Conservation (phyloP, 1,284 basidiomycete species). For the Earliella scabrosa region DNA sequence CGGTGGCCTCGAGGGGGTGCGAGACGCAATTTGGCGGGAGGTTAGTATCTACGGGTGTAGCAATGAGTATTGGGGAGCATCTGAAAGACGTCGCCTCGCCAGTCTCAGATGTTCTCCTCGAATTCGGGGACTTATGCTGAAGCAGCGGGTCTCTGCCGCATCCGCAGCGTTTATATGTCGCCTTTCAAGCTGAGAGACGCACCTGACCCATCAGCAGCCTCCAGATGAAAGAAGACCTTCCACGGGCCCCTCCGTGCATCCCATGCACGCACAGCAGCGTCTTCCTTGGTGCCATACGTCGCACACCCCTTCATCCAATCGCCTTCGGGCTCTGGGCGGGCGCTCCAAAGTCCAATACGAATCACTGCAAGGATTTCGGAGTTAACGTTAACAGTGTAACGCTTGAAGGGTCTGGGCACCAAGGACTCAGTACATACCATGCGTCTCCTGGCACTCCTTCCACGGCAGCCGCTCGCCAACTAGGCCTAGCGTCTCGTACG, state of each 20-base stretch:
- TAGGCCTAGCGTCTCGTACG: conserved; percentile 62
- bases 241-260: conserved; percentile 40
- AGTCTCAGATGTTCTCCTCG: too few relatives aligned
- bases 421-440: too few relatives aligned
- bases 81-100: too few relatives aligned
- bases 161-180: too few relatives aligned
- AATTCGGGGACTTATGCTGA: too few relatives aligned
- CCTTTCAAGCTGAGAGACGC: too few relatives aligned
- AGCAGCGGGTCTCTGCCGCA: too few relatives aligned
- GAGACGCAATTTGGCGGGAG: background rate
- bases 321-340: conserved; percentile 34
- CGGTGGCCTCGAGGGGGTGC: background rate
- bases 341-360: too few relatives aligned
- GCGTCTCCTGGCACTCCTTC: conserved; percentile 43
- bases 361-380: conserved; percentile 9
- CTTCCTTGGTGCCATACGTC: conserved; percentile 37
- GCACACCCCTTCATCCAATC: conserved; percentile 30
- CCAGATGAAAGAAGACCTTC: conserved; percentile 44
- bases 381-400: too few relatives aligned
- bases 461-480: conserved; percentile 52
- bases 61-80: background rate
- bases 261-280: conserved; percentile 37
- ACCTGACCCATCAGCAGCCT: conserved; percentile 15
- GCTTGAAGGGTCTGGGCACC: too few relatives aligned
- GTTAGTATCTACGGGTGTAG: background rate